Conservation (phyloP, 345 rosid genomes). For the Gossypium bickii region DNA sequence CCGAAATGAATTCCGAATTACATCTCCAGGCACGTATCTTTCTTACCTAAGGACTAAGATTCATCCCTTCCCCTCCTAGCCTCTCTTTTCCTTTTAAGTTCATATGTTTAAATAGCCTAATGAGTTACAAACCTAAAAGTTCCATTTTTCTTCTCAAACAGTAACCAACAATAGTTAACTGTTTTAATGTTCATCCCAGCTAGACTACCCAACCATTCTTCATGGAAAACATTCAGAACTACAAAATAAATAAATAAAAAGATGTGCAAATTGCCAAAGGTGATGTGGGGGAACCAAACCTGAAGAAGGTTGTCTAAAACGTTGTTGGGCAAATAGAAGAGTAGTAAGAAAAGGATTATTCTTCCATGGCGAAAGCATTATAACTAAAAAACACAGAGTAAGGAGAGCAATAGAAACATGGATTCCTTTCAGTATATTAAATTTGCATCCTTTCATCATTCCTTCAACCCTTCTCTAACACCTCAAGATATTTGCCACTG, state of each 20-base stretch:
- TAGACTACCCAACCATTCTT: not conserved
- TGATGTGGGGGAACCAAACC: slow-evolving; percentile 29
- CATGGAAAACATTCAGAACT: not conserved
- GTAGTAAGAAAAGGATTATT: slow-evolving; percentile 40
- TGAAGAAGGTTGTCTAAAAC: slow-evolving; percentile 36
- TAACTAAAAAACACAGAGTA: slow-evolving; percentile 27
- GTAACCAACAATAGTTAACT: not conserved
- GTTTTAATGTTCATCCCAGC: not conserved
- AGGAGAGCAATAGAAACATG: slow-evolving; percentile 33
- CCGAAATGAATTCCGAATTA: not conserved
- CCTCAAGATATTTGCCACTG: not conserved
- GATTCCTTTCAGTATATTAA: slow-evolving; percentile 31
- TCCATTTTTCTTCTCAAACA: not conserved
- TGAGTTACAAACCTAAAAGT: not conserved
- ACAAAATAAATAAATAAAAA: not conserved
- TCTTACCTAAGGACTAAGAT: not conserved
- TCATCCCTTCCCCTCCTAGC: not conserved
- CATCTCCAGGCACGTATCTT: not conserved
- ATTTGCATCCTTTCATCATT: slow-evolving; percentile 45
- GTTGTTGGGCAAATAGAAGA: slow-evolving; percentile 30
- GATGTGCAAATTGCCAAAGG: not conserved
- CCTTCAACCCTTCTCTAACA: not conserved
- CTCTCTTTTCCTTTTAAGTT: not conserved
- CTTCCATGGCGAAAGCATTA: slow-evolving; percentile 45
- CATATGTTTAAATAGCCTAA: not conserved